These are phyloP conservation scores for Lepidium aucheri DNA, from an alignment of 345 rosid species.

Conservation along the genomic window DNA sequence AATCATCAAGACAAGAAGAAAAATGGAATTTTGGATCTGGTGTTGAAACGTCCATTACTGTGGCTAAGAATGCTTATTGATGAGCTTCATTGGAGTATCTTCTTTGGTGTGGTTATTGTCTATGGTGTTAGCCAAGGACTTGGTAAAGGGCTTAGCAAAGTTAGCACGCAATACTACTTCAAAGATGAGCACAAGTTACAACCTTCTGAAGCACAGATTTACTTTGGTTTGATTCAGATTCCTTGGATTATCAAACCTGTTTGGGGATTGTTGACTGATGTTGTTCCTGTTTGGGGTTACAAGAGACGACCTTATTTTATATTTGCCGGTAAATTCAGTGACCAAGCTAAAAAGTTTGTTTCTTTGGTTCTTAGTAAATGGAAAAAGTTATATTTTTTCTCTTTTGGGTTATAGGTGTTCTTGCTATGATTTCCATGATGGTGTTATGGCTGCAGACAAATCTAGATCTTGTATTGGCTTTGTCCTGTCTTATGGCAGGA, in stretches of 20 bases:
- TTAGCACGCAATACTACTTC: constrained; percentile 57
- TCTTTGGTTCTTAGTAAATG: not conserved
- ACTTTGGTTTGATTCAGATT: constrained; percentile 41
- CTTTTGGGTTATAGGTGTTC: constrained; percentile 28
- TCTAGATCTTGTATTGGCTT: constrained; percentile 42
- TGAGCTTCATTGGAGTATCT: constrained; percentile 66
- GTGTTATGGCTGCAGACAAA: constrained; percentile 38
- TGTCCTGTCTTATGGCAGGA: constrained; percentile 41
- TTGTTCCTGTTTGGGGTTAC: constrained; percentile 49
- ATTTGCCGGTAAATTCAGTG: constrained; percentile 39
- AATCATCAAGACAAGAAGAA: not conserved
- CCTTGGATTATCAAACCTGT: constrained; percentile 72
- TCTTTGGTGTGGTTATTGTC: constrained; percentile 50
- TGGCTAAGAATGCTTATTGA: constrained; percentile 49
- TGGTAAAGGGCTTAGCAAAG: constrained; percentile 45
- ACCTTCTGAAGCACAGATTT: constrained; percentile 53
- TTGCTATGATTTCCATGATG: constrained; percentile 47
- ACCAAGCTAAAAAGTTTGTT: not conserved
- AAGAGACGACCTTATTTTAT: constrained; percentile 59
- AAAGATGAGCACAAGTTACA: constrained; percentile 64
- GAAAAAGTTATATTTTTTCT: not conserved
- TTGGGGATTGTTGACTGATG: constrained; percentile 68
- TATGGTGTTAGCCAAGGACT: constrained; percentile 65
- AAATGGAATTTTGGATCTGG: constrained; percentile 20
- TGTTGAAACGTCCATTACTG: constrained; percentile 24